These are phyloP conservation scores for Scheffersomyces coipomensis DNA, from an alignment of 805 yeast species.

Conservation along the genomic window DNA sequence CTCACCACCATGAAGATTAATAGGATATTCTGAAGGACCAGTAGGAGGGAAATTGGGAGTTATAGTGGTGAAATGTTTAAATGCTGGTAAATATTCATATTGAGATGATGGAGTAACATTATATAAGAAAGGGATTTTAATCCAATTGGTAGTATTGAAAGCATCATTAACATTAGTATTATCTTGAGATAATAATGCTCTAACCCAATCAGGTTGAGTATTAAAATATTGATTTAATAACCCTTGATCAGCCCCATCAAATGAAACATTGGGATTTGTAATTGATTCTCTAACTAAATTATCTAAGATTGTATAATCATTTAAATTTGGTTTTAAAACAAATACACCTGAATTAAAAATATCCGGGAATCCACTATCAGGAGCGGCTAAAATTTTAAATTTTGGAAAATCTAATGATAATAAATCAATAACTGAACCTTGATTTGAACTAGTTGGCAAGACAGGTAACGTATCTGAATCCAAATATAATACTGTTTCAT, in stretches of 20 bases:
- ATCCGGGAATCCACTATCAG: slow-evolving; percentile 93
- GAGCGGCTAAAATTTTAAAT: slow-evolving; percentile 50
- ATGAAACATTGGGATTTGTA: slow-evolving; percentile 27
- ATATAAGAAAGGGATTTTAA: slow-evolving; percentile 71
- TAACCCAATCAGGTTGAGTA: slow-evolving; percentile 39
- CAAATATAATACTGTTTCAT: slow-evolving; percentile 52
- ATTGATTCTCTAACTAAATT: slow-evolving; percentile 17
- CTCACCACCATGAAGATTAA: slow-evolving; percentile 1
- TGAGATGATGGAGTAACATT: slow-evolving; percentile 71
- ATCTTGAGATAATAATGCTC: slow-evolving; percentile 2
- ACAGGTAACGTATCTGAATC: slow-evolving; percentile 65
- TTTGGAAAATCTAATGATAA: slow-evolving; percentile 21
- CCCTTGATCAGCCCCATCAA: slow-evolving; percentile 95
- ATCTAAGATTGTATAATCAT: slow-evolving; percentile 41
- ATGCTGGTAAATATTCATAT: slow-evolving; percentile 76
- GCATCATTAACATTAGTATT: slow-evolving; percentile 1
- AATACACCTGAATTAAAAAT: slow-evolving; percentile 81
- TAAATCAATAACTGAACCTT: slow-evolving; percentile 26
- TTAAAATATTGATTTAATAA: slow-evolving; percentile 73
- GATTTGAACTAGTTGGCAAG: slow-evolving; percentile 15
- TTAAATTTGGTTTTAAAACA: slow-evolving; percentile 51
- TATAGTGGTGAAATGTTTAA: slow-evolving; percentile 41
- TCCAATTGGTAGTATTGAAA: slow-evolving; percentile 46
- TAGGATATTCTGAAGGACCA: not conserved
- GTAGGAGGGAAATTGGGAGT: slow-evolving; percentile 6